Conservation (phyloP, 345 rosid species). For the Euphorbia tirucalli region DNA sequence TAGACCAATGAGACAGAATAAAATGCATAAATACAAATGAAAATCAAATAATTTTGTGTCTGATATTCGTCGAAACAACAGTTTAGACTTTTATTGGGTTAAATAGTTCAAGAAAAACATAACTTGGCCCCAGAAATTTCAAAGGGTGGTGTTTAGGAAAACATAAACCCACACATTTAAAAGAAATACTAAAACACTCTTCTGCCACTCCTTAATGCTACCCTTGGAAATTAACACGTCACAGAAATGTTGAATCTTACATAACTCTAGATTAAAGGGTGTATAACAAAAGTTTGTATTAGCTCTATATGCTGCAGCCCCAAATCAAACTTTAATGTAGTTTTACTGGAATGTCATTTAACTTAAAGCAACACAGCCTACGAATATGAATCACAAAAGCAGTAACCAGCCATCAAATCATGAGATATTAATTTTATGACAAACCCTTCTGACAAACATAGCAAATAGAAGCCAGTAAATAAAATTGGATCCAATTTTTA, state of each 20-base stretch:
- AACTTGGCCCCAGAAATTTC: no score
- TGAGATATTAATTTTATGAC: not conserved
- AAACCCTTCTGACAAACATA: not conserved
- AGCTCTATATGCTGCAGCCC: not conserved
- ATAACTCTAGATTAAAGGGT: not conserved
- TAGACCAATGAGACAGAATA: constrained; percentile 30
- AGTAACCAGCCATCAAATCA: not conserved
- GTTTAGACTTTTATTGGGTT: no score
- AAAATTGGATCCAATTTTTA: not conserved
- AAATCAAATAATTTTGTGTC: no score
- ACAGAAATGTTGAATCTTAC: not conserved
- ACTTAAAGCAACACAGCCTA: not conserved
- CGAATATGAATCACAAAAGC: not conserved
- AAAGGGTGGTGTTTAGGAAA: no score
- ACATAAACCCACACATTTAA: not conserved
- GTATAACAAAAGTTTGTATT: not conserved
- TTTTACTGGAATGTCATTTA: not conserved
- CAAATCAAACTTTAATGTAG: not conserved
- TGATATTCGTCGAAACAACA: no score
- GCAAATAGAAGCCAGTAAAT: not conserved
- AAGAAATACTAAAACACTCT: not conserved
- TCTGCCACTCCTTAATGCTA: not conserved
- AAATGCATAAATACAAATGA: not conserved
- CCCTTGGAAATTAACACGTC: not conserved
- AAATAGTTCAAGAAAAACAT: no score